Base-by-base conservation (phyloP, 768 basidiomycete species). In the Sarcodon sp. region DNA sequence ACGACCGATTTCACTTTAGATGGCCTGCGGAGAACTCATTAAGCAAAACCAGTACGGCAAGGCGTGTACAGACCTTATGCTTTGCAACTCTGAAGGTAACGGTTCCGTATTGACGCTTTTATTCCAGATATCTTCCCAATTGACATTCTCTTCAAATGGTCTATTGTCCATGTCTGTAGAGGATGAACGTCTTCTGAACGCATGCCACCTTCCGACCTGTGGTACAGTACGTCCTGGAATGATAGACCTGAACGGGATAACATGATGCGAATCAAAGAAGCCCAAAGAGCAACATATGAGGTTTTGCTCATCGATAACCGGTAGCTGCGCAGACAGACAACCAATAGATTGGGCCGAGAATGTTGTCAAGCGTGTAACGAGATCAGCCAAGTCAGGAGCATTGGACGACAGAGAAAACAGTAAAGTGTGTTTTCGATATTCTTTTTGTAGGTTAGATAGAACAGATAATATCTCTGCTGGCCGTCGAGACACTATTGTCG, bases 171-270 rank as follows among this genome's bases (percentile, higher is more conserved):
- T 47, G 12, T 27, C 39, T 11, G 52, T 54, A 16, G 41, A 45
- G 8, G 61, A 55, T 34, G 61, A 54, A 53, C 65, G 66, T 54
- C 70, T 66, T 50, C 73, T 61, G 52, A 75, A 73, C 13, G 80
- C 70, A 57, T 83, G 80, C 81, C 80, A 80, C 43, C 83, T 68
- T 31, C 86, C 86, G 10, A 87, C 83, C 55, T 83, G 80, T 2
- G 72, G 61, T 12, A 73, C 65, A n/a, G 65, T 61, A 43, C 66
- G 66, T 9, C 86, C 84, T 1, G 73, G 71, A 47, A 87, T 73
- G 1, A 68, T 70, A 7, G 83, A 85, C n/a, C 71, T 70, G 55
- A 87, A 87, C 1, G 73, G 62, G 1, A 68, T 63, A 9, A 71
- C 72, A 7, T 57, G 46, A 0, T 61, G 50, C 1, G 66, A 54